Percentiles rank a stretch among this genome's conserved stretches.
Evolutionary conservation across 169 alveolate species (phyloP).

Genomic region (Eimeria maxima): DNA sequence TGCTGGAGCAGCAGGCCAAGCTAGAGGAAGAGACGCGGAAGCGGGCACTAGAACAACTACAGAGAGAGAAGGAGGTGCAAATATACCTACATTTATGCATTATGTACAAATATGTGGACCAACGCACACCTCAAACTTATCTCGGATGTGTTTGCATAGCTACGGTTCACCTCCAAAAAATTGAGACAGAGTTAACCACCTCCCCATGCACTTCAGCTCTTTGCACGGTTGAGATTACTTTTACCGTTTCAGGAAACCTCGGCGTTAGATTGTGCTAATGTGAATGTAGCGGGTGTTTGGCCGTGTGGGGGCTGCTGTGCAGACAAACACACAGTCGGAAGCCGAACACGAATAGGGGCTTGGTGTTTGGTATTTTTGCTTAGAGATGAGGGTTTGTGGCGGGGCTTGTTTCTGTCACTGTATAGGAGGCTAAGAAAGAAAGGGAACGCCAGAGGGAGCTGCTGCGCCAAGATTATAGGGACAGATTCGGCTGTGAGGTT

Average conservation of each 20-base stretch:
- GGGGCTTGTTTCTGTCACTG: neutral
- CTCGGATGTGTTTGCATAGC: neutral
- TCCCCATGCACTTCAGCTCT: neutral
- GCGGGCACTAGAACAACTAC: slow-evolving; percentile 81
- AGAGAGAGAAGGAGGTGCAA: slow-evolving; percentile 85
- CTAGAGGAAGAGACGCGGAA: slow-evolving; percentile 86
- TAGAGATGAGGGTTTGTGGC: neutral
- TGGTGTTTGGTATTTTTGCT: neutral
- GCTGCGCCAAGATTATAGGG: slow-evolving; percentile 85
- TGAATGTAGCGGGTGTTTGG: neutral
- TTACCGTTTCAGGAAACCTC: neutral
- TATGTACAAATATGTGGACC: neutral
- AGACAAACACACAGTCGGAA: neutral
- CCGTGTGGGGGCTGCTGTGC: neutral
- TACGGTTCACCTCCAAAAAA: neutral
- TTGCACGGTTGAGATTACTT: neutral
- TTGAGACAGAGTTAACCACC: neutral
- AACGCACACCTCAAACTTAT: neutral
- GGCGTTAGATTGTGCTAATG: neutral
- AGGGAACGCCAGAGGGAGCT: slow-evolving; percentile 86
- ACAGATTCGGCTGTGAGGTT: slow-evolving; percentile 87
- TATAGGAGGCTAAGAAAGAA: slow-evolving; percentile 85
- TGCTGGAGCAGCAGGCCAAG: slow-evolving; percentile 86
- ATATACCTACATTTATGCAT: neutral
- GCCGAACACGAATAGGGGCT: neutral